phyloP scores from a whole-genome alignment of 768 basidiomycete species.

The Russula compacta region DNA sequence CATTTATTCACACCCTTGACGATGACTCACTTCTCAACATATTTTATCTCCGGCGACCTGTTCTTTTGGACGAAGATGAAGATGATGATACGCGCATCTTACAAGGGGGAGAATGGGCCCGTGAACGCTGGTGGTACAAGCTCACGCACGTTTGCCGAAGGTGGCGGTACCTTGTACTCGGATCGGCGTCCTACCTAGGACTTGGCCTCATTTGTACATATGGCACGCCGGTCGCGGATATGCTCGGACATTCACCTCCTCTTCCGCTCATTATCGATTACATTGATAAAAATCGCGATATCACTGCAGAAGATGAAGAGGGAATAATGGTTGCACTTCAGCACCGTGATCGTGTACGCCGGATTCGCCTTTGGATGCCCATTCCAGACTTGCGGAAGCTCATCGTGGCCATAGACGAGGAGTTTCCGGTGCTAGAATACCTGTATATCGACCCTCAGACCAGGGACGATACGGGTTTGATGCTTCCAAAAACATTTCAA shows the following conservation, averaged over 20 bases:
- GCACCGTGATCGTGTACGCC: neutral
- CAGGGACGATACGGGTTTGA: neutral
- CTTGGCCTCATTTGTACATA: neutral
- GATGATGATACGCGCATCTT: neutral
- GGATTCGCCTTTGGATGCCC: neutral
- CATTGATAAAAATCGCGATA: too few relatives aligned
- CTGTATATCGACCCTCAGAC: neutral
- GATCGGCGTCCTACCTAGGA: neutral
- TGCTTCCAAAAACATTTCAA: neutral
- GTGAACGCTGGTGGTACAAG: neutral
- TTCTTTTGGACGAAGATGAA: too few relatives aligned
- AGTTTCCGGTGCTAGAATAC: neutral
- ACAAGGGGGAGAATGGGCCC: neutral
- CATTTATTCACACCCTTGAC: neutral
- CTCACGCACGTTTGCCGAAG: neutral
- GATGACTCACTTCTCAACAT: neutral
- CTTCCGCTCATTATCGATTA: neutral
- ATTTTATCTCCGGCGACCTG: neutral
- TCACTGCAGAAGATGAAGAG: neutral
- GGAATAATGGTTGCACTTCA: neutral
- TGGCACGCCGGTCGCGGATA: neutral
- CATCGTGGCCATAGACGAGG: neutral
- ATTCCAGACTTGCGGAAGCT: neutral
- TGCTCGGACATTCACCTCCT: neutral
- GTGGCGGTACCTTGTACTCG: neutral